phyloP scores from a whole-genome alignment of 2,329 filamentous ascomycete genomes.

The Trichoderma atroviride region DNA sequence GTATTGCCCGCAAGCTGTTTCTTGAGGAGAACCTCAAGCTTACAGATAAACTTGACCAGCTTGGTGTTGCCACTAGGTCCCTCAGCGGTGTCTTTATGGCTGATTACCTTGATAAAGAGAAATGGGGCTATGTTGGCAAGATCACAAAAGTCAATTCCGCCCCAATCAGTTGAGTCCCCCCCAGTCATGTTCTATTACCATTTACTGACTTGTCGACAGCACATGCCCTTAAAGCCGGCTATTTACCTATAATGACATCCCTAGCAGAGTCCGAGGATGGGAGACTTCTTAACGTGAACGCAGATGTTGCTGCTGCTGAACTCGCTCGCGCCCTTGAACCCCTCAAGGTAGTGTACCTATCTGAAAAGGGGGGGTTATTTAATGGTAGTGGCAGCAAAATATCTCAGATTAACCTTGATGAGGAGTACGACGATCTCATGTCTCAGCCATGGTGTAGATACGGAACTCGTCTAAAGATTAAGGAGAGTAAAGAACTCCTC shows the following conservation, averaged over 20 bases:
- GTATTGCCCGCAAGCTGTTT: slow-evolving; percentile 6
- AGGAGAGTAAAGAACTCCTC: slow-evolving; percentile 4
- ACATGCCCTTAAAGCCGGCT: neutral
- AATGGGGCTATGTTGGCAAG: neutral
- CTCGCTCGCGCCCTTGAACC: slow-evolving; percentile 2
- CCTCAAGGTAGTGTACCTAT: slow-evolving; percentile 1
- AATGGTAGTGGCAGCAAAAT: neutral
- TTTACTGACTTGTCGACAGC: neutral
- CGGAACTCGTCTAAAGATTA: slow-evolving; percentile 6
- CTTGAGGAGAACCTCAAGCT: slow-evolving; percentile 1
- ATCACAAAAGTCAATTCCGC: neutral
- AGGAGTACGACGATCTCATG: slow-evolving; percentile 6
- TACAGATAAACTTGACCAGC: neutral
- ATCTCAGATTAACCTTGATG: slow-evolving; percentile 4
- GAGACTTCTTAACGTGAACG: neutral
- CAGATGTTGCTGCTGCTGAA: slow-evolving; percentile 11
- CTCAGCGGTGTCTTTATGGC: slow-evolving; percentile 5
- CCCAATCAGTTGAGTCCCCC: neutral
- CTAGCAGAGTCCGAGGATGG: neutral
- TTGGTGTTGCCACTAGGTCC: slow-evolving; percentile 2
- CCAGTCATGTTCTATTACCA: neutral
- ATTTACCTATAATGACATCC: slow-evolving; percentile 4
- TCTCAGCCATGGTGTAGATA: neutral
- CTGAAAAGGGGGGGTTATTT: neutral
- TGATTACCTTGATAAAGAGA: neutral